Evolutionary conservation across 2,329 filamentous ascomycete genomes (phyloP), one percentile per base, ranked within the genome.

Genomic region (Ceratocystis harringtonii): DNA sequence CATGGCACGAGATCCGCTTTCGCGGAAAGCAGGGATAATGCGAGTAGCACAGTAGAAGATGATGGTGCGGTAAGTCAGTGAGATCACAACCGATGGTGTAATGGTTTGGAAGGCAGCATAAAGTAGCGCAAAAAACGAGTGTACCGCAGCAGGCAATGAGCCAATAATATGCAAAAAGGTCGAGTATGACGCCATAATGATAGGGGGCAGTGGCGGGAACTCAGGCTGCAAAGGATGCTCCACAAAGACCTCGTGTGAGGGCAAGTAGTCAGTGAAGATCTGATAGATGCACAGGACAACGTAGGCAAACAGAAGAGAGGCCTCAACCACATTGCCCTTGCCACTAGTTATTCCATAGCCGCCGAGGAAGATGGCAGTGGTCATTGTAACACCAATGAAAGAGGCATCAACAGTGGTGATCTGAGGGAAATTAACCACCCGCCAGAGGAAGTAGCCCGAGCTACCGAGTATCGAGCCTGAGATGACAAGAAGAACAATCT

Each of bases 211-310:
- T n/a, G 94, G 94, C 48, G 94, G 94, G 68, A 97, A 94, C 30
- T 95, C 92, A n/a, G 89, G 85, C 68, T 95, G 88, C 1, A 76
- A 73, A 41, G 77, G 75, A 62, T 79, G 74, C 3, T 79, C 75
- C 2, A 79, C 77, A 36, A 84, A 81, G 41, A 81, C 78, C 32
- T 81, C 78, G n/a, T 82, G 84, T 19, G 82, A 75, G 2, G 94
- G 91, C 70, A 92, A 84, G 76, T 97, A 97, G 76, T 99, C 94
- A 71, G 94, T 99, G 75, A 97, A 97, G 75, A 97, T 97, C 75
- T 99, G 94, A 77, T 97, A 99, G 72, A 97, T 89, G 78, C 92
- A 97, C 68, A 99, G 86, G n/a, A 96, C 94, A 68, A 96, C 85
- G 75, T 99, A 99, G 72, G 94, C 92, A 69, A 99, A 97, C 67